Evolutionary conservation across 2,329 filamentous ascomycete genomes (phyloP), one percentile per base, ranked within the genome.

Genomic region (Phoma herbarum): DNA sequence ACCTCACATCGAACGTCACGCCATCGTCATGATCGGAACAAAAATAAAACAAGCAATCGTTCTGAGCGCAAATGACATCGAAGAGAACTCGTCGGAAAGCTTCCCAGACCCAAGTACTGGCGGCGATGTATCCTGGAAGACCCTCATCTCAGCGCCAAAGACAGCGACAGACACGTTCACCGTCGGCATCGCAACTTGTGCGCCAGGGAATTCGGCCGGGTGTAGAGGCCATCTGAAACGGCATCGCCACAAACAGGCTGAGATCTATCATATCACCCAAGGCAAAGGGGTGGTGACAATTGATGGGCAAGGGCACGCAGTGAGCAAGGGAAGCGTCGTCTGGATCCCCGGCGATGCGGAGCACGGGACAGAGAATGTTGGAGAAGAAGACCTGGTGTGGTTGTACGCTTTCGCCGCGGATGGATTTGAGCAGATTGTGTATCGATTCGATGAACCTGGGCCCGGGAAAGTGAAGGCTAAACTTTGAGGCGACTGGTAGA

Each of bases 291-390:
- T 77, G 8, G 70, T 81, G 2, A 71, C 63, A 0, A 75, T 82
- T 16, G 76, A 81, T 44, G 78, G 75, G 3, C 48, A 62, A 7
- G 68, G 74, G 22, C 62, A 75, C 48, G 51, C 47, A 1, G 75
- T 82, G 0, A 43, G 51, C 12, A 68, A 67, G 25, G 79, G 78
- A 4, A 71, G 64, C 46, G 72, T 75, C 8, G 69, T 81, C 1
- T 82, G 75, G 58, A 78, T 82, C 31, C 80, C 80, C 0, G 76
- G 78, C 0, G 67, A 81, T 71, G 76, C 78, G 2, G 76, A 80
- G 64, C 80, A 82, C 69, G 78, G 75, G 2, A 71, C 80, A 49
- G 60, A 64, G 59, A 66, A 64, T 47, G 37, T 31, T 2, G 61
- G 60, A 6, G 64, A 64, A 0, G 71, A 69, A 28, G 67, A 73